Percentiles rank a stretch among this genome's conserved stretches.
phyloP scores from a whole-genome alignment of 139 green algal species.

The Coelastrella sp. region DNA sequence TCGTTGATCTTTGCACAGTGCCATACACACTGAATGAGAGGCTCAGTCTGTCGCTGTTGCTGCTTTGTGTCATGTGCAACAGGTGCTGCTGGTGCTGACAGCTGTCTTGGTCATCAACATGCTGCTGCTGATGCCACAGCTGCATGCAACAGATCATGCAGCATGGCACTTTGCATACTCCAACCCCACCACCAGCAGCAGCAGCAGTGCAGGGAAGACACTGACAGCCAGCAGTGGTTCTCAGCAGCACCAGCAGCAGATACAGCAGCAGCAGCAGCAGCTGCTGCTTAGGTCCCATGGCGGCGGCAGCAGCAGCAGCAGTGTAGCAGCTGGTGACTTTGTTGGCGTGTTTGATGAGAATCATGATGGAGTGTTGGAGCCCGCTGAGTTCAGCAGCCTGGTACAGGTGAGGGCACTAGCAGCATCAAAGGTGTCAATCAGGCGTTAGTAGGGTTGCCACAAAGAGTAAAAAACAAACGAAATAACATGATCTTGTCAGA shows the following conservation, averaged over 20 bases:
- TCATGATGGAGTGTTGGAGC: slow-evolving; percentile 27
- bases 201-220: background rate
- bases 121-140: slow-evolving; percentile 24
- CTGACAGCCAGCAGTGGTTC: background rate
- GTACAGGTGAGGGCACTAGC: background rate
- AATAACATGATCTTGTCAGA: too few species aligned
- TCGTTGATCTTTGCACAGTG: too few species aligned
- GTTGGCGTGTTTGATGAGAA: slow-evolving; percentile 38
- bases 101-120: slow-evolving; percentile 33
- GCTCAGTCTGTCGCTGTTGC: background rate
- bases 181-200: background rate
- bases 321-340: slow-evolving; percentile 13
- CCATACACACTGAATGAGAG: background rate
- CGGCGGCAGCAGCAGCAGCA: background rate
- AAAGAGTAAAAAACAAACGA: too few species aligned
- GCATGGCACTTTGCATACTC: background rate
- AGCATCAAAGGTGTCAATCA: too few species aligned
- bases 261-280: background rate
- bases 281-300: too few species aligned
- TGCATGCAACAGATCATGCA: background rate
- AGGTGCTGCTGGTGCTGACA: slow-evolving; percentile 34
- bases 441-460: too few species aligned
- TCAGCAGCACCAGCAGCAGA: background rate
- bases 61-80: background rate
- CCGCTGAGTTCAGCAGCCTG: slow-evolving; percentile 10